A percentile compares a stretch with the other conserved stretches of the same genome.
Evolutionary conservation across 2,329 filamentous ascomycete species (phyloP).

Genomic region (Paraconiothyrium sp.): DNA sequence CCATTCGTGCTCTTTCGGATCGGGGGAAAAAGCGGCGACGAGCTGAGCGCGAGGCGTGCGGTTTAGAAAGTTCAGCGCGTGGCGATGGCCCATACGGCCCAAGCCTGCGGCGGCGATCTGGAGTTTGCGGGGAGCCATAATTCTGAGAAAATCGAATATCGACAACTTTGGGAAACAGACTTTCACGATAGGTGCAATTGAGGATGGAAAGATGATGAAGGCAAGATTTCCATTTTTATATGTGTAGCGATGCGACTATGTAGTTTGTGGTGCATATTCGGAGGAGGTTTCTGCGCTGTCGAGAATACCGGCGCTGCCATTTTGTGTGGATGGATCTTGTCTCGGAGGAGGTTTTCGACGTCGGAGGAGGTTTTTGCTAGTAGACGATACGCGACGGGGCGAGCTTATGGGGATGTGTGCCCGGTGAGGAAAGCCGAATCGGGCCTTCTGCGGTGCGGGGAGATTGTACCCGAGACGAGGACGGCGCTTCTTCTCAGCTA

Average conservation of each 20-base stretch:
- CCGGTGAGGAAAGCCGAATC: too few species aligned
- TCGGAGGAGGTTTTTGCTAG: conserved; percentile 8
- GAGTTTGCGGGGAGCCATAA: conserved; percentile 28
- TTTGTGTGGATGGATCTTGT: neutral
- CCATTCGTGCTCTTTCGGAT: conserved; percentile 57
- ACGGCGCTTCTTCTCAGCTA: neutral
- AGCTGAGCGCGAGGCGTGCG: conserved; percentile 59
- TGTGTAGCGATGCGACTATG: conserved; percentile 17
- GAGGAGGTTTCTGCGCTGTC: conserved; percentile 15
- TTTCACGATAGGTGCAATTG: neutral
- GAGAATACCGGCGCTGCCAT: neutral
- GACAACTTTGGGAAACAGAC: neutral
- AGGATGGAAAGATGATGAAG: neutral
- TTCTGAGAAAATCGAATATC: conserved; percentile 6
- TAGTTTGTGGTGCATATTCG: conserved; percentile 18
- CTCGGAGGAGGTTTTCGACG: conserved; percentile 18
- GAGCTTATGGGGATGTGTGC: neutral
- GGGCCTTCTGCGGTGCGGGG: conserved; percentile 32
- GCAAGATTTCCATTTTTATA: conserved; percentile 12
- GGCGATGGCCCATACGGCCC: conserved; percentile 63
- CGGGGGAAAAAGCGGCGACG: conserved; percentile 61
- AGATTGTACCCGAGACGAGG: neutral
- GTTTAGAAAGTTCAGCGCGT: conserved; percentile 59
- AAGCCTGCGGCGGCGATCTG: conserved; percentile 60
- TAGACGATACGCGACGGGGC: neutral